These are phyloP conservation scores for Apophysomyces elegans DNA, from an alignment of 371 early-diverging fungal species.

Conservation along the genomic window DNA sequence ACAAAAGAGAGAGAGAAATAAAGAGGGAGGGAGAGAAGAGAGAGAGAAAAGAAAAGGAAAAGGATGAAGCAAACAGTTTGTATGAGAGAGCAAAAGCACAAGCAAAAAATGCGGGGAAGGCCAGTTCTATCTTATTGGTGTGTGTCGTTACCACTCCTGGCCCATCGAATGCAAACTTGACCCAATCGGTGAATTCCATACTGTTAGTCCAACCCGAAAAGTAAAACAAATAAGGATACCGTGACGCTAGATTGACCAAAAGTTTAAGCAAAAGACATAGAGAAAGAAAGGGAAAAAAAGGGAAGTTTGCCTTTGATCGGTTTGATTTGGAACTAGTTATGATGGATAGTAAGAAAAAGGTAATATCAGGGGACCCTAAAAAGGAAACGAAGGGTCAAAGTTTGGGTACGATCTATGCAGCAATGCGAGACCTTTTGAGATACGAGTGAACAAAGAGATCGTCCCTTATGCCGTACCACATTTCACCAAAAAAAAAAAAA, in stretches of 20 bases:
- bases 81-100: background rate
- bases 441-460: background rate
- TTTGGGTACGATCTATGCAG: background rate
- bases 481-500: background rate
- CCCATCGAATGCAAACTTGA: background rate
- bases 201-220: background rate
- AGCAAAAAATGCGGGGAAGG: background rate
- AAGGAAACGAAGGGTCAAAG: background rate
- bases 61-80: background rate
- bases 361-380: slow-evolving; percentile 3
- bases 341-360: slow-evolving; percentile 2
- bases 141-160: background rate
- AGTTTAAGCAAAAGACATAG: background rate
- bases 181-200: background rate
- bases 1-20: slow-evolving; percentile 9
- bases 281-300: background rate
- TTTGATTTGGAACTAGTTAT: background rate
- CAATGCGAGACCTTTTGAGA: background rate
- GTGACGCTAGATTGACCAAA: background rate
- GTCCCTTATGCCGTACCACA: background rate
- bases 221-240: slow-evolving; percentile 4
- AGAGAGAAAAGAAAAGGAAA: slow-evolving; percentile 6
- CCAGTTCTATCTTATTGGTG: background rate
- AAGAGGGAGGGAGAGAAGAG: slow-evolving; percentile 2
- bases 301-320: background rate